Base-by-base conservation (phyloP, 73 alveolate genomes). In the Paramecium primaurelia region DNA sequence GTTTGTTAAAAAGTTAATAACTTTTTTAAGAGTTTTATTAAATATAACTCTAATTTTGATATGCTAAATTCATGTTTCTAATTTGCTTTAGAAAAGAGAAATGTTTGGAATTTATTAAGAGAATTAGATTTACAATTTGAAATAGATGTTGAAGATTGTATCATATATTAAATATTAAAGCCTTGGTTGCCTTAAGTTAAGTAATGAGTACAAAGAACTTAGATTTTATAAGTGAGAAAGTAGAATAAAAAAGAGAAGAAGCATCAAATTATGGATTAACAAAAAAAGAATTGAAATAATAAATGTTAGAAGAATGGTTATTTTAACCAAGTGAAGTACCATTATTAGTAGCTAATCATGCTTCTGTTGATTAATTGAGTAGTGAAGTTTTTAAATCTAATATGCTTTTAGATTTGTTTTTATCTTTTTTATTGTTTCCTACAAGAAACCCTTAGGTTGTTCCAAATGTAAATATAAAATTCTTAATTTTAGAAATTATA, bases 291-390 rank as follows among this genome's bases (percentile, higher is more conserved):
- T n/a, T 80, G 51, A 80, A 80, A 80, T 22, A 32, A 47, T 47
- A 80, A 45, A 80, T 80, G 91, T 32, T 80, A 18, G 91, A 80
- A 26, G 91, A 80, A 32, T 80, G 91, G 91, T 64, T 80, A 26
- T 80, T 80, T 44, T 8, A 34, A 8, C 91, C 91, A 45, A 32
- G 91, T 80, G 91, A 80, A 47, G 75, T 49, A 10, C 91, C 91
- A n/a, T 64, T 80, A 38, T 28, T 80, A 49, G 47, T 44, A 18
- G 91, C 77, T 47, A 42, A 49, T 44, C 44, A 45, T 32, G 88
- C 88, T 4, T 14, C 73, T 11, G 42, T 80, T 10, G 91, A 80
- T 45, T 26, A 80, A 80, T 45, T 80, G n/a, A 47, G 91, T 49
- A 80, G 91, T 26, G 91, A 80, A 25, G 58, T 47, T 44, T 80